phyloP scores from a whole-genome alignment of 768 basidiomycete genomes.

The Hygrophoropsis aurantiaca region DNA sequence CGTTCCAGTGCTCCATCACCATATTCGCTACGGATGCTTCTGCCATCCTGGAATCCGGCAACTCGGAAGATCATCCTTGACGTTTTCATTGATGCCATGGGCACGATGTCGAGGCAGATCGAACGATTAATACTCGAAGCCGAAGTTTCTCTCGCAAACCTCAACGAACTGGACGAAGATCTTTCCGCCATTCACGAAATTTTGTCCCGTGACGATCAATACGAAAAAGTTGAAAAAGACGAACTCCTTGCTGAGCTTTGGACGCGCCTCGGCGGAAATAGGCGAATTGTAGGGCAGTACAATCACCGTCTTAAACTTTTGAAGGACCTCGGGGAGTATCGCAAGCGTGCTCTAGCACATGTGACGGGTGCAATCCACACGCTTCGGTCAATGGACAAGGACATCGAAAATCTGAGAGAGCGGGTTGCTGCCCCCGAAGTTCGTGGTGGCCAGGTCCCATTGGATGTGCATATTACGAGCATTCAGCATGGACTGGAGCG shows the following conservation, averaged over 20 bases:
- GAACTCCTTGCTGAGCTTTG: conserved; percentile 67
- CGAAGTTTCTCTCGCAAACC: conserved; percentile 51
- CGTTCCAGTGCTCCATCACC: conserved; percentile 24
- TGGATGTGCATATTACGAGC: conserved; percentile 76
- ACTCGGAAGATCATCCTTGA: conserved; percentile 46
- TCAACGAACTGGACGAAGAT: conserved; percentile 63
- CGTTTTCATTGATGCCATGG: conserved; percentile 66
- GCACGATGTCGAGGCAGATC: conserved; percentile 51
- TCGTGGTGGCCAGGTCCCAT: conserved; percentile 55
- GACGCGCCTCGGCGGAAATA: conserved; percentile 69
- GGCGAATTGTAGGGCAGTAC: conserved; percentile 44
- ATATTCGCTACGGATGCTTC: conserved; percentile 34
- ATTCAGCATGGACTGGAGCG: conserved; percentile 63
- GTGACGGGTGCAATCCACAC: conserved; percentile 66
- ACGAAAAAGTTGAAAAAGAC: conserved; percentile 42
- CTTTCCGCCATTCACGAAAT: conserved; percentile 58
- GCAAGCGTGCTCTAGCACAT: conserved; percentile 61
- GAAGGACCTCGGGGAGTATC: conserved; percentile 52
- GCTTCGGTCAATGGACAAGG: conserved; percentile 62
- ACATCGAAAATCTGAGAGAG: conserved; percentile 76
- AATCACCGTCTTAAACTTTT: conserved; percentile 54
- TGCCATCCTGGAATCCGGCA: conserved; percentile 37
- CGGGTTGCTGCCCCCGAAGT: conserved; percentile 69
- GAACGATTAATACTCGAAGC: conserved; percentile 64
- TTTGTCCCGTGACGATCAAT: conserved; percentile 55